Percentiles rank a stretch among this genome's conserved stretches.
Conservation (phyloP, 306 rosid species). For the Medicago ruthenica region DNA sequence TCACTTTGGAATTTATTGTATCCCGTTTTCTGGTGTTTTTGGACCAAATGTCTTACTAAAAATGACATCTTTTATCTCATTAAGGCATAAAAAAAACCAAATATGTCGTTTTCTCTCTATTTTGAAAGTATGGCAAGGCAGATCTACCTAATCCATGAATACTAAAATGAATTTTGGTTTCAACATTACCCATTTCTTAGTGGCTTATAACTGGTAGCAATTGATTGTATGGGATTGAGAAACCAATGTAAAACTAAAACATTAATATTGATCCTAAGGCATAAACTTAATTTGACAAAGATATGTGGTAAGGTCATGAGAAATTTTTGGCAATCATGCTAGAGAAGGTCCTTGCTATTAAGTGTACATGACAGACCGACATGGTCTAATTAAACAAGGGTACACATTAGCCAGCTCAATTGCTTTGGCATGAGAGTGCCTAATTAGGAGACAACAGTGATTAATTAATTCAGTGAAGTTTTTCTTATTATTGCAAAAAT, state of each 20-base stretch:
- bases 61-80: conserved; percentile 3
- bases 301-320: conserved; percentile 19
- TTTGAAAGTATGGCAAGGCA: conserved; percentile 27
- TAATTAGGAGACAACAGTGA: conserved; percentile 59
- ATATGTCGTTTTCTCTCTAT: conserved; percentile 20
- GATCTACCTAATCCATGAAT: conserved; percentile 40
- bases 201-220: conserved; percentile 24
- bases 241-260: conserved; percentile 43
- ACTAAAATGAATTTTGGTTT: background rate
- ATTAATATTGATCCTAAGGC: conserved; percentile 49
- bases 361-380: conserved; percentile 55
- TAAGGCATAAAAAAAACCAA: background rate
- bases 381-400: conserved; percentile 66
- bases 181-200: conserved; percentile 4
- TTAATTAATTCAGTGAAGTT: conserved; percentile 43
- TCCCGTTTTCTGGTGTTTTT: background rate
- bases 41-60: background rate
- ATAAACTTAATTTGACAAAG: conserved; percentile 7
- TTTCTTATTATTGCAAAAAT: conserved; percentile 38
- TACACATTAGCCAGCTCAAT: conserved; percentile 91
- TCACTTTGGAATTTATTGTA: too few species aligned
- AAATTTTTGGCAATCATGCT: conserved; percentile 46
- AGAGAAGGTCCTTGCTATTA: conserved; percentile 35
- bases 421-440: conserved; percentile 72
- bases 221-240: conserved; percentile 27